Conservation (phyloP, 2,329 filamentous ascomycete genomes). For the Exophiala xenobiotica region DNA sequence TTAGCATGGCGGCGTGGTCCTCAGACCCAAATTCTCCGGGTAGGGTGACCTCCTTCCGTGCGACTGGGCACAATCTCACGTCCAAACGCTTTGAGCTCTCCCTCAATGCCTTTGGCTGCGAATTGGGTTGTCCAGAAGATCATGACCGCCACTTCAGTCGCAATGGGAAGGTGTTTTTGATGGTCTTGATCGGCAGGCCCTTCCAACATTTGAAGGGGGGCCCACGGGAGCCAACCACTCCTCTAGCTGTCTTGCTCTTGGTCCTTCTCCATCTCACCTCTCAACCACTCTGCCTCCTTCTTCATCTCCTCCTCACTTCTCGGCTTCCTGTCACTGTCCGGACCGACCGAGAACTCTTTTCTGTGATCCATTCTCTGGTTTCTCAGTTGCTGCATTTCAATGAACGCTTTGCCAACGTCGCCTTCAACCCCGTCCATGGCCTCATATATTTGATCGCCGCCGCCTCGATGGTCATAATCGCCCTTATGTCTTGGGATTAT, state of each 20-base stretch:
- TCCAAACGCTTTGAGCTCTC: no score
- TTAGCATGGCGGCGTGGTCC: no score
- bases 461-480: constrained; percentile 57
- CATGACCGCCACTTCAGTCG: no score
- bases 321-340: constrained; percentile 68
- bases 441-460: constrained; percentile 75
- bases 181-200: no score
- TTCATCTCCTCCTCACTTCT: constrained; percentile 75
- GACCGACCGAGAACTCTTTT: constrained; percentile 56
- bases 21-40: no score
- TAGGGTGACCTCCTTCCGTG: no score
- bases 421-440: constrained; percentile 81
- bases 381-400: constrained; percentile 48
- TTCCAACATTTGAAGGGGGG: no score
- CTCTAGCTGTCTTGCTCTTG: constrained; percentile 23
- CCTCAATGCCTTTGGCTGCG: no score
- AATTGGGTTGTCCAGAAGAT: no score
- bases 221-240: no score
- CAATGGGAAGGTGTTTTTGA: no score
- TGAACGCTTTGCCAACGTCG: constrained; percentile 71
- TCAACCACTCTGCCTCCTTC: constrained; percentile 70
- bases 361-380: constrained; percentile 34
- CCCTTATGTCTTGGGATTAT: constrained; percentile 71
- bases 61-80: no score
- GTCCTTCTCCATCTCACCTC: constrained; percentile 52